Conservation (phyloP, 2,329 filamentous ascomycete genomes). For the Trichocomaceae sp. region DNA sequence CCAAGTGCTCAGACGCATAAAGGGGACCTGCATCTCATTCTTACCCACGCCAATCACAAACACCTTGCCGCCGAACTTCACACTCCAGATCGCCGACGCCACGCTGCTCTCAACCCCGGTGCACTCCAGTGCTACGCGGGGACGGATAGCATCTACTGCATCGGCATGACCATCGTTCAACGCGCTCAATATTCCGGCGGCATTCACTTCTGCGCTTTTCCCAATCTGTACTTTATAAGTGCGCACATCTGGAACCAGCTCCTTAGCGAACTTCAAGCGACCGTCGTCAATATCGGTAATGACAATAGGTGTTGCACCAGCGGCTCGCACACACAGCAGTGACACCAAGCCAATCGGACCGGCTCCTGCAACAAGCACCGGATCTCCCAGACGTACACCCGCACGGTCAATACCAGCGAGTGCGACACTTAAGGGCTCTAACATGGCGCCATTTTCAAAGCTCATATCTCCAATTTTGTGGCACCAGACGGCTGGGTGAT, state of each 20-base stretch:
- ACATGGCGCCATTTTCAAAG: conserved; percentile 81
- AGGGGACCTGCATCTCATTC: conserved; percentile 91
- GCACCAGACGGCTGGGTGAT: conserved; percentile 90
- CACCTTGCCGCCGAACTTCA: conserved; percentile 93
- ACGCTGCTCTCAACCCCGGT: conserved; percentile 91
- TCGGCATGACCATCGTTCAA: conserved; percentile 50
- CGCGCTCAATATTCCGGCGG: conserved; percentile 58
- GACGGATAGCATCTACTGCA: conserved; percentile 58
- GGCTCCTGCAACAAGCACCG: conserved; percentile 82
- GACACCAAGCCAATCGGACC: conserved; percentile 91
- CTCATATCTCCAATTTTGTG: conserved; percentile 92
- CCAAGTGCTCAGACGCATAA: conserved; percentile 83
- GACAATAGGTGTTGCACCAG: conserved; percentile 82
- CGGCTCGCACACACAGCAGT: conserved; percentile 73
- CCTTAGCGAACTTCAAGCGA: conserved; percentile 75
- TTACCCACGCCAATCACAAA: conserved; percentile 94
- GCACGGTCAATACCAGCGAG: conserved; percentile 82
- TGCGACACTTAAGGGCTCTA: conserved; percentile 85
- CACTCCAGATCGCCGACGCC: conserved; percentile 75
- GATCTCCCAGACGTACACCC: conserved; percentile 73
- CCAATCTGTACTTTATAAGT: conserved; percentile 55
- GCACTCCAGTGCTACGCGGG: conserved; percentile 79
- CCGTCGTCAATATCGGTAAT: conserved; percentile 93
- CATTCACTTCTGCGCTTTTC: conserved; percentile 60
- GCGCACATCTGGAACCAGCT: conserved; percentile 68